Evolutionary conservation across 2,329 filamentous ascomycete species (phyloP), one percentile per base, ranked within the genome.

Genomic region (Colletotrichum echinochloae): DNA sequence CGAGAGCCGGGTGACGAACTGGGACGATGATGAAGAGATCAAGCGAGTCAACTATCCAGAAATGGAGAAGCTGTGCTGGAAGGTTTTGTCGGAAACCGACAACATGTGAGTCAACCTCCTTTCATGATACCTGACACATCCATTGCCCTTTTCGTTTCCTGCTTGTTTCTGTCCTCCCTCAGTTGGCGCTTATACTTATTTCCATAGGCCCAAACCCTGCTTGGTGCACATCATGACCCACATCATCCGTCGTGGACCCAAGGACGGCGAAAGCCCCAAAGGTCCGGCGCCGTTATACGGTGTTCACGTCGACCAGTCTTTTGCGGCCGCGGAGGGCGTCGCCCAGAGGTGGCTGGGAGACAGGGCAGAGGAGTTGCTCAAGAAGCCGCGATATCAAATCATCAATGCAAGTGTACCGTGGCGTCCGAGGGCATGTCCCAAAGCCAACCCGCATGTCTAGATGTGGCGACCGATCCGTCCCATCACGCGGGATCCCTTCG

Each of bases 221-320:
- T 44, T 62, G 16, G 46, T 70, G 5, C 67, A 70, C n/a, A 70
- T 70, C 23, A 44, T 70, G 57, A 70, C 67, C 30, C 67, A 70
- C 30, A 70, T 70, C 52, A 70, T 70, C 44, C 67, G 67, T 12
- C 67, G 67, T 5, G 57, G 67, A 12, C 57, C 67, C 28, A 70
- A 70, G 33, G 64, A 70, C 2, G 52, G 59, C 14, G 51, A 70
- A 9, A 57, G 64, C 5, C 64, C 64, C 1, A 67, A 70, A 30
- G 67, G 57, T 1, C 67, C 67, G 20, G 67, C 67, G 6, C 72
- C 72, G 9, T 55, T 73, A 11, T 72, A 73, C 37, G 65, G 70
- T 2, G 70, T 88, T 2, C 88, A 90, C 76, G 88, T 89, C 72
- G 88, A 90, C 76, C 87, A 90, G 75, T 85, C 86, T 3, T 87